Percentiles rank a stretch among this genome's conserved stretches.
These are phyloP conservation scores for Lactuca sativa DNA, from an alignment of 129 eudicot genomes.

Conservation along the genomic window DNA sequence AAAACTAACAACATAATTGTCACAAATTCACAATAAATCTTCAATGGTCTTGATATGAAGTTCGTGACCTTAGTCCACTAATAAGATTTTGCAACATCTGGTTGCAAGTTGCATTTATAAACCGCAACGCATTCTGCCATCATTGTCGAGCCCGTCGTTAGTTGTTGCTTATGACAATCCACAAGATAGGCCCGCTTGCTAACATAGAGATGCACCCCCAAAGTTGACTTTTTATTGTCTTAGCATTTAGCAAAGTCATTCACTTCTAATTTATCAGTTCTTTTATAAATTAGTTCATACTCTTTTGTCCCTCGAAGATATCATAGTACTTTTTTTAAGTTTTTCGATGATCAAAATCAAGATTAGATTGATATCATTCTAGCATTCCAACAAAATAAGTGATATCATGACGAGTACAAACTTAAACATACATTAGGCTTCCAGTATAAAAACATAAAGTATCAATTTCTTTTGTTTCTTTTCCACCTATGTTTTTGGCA, in stretches of 20 bases:
- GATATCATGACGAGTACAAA: neutral
- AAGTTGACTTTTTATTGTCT: neutral
- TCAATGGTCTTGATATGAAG: neutral
- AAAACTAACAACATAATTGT: neutral
- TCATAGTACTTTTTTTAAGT: neutral
- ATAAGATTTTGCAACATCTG: neutral
- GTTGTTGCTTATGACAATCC: neutral
- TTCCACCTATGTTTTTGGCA: neutral
- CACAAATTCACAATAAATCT: neutral
- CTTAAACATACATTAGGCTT: conserved; percentile 16
- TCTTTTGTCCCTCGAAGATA: neutral
- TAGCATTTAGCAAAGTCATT: neutral
- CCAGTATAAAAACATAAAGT: conserved; percentile 9
- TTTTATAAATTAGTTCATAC: neutral
- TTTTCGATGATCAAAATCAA: neutral
- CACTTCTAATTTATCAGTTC: neutral
- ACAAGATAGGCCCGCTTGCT: neutral
- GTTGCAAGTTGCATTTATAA: neutral
- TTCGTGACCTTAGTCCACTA: neutral
- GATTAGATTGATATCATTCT: neutral
- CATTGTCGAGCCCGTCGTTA: neutral
- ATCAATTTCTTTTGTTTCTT: neutral
- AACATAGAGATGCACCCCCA: neutral
- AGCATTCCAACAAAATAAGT: neutral
- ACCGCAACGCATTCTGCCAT: neutral